Conservation (phyloP, 106 monocot species). For the Platanthera zijinensis region DNA sequence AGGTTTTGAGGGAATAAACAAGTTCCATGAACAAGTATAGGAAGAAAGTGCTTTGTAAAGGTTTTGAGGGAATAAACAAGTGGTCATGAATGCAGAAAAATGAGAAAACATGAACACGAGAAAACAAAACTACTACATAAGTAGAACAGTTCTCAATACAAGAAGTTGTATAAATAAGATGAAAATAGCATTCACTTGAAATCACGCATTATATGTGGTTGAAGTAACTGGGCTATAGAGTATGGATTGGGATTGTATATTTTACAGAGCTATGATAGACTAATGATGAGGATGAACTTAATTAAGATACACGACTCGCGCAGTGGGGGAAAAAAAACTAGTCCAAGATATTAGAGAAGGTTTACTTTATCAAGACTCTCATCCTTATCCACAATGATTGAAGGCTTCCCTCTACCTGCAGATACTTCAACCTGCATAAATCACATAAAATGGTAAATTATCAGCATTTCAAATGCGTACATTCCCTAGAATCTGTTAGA, state of each 20-base stretch:
- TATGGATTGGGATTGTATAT: too few species aligned
- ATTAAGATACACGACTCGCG: neutral
- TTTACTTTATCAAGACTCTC: slow-evolving; percentile 70
- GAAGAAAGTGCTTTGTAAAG: neutral
- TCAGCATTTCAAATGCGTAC: neutral
- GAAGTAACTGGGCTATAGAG: too few species aligned
- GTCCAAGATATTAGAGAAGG: neutral
- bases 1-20: too few species aligned
- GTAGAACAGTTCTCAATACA: neutral
- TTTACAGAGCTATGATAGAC: too few species aligned
- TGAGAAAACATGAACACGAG: neutral
- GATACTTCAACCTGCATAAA: slow-evolving; percentile 72
- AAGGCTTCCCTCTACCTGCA: slow-evolving; percentile 75
- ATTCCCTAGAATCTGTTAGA: neutral
- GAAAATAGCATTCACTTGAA: neutral
- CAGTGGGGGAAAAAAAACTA: neutral
- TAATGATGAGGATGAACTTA: neutral
- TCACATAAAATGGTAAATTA: slow-evolving; percentile 3
- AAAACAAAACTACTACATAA: neutral
- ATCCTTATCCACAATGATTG: slow-evolving; percentile 66
- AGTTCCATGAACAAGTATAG: too few species aligned
- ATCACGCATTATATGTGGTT: too few species aligned
- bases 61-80: neutral
- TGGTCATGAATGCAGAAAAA: too few species aligned
- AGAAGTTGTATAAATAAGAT: neutral